phyloP scores from a whole-genome alignment of 2,329 filamentous ascomycete genomes.

The Emmonsiellopsis sp. region DNA sequence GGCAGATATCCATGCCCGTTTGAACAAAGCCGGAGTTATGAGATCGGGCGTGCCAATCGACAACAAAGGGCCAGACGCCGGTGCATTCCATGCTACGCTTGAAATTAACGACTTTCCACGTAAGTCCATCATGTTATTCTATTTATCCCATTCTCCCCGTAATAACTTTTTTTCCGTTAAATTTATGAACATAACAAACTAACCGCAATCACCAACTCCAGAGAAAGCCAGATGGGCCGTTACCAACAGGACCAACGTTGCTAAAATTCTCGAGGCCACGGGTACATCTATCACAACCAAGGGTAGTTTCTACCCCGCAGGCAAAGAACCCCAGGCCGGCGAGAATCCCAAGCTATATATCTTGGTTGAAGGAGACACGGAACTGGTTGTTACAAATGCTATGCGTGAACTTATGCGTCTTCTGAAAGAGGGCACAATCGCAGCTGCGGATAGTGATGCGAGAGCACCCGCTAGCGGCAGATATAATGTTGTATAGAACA shows the following conservation, averaged over 20 bases:
- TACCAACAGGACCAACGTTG: slow-evolving; percentile 95
- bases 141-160: slow-evolving; percentile 1
- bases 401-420: slow-evolving; percentile 83
- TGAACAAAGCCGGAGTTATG: slow-evolving; percentile 81
- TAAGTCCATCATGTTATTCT: slow-evolving; percentile 26
- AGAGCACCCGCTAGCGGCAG: slow-evolving; percentile 68
- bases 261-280: slow-evolving; percentile 91
- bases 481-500: slow-evolving; percentile 66
- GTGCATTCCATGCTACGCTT: slow-evolving; percentile 89
- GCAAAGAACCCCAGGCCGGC: slow-evolving; percentile 66
- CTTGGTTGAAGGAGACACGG: slow-evolving; percentile 92
- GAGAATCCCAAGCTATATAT: slow-evolving; percentile 94
- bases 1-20: slow-evolving; percentile 78
- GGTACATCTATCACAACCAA: slow-evolving; percentile 97
- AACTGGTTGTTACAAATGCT: slow-evolving; percentile 80
- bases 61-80: slow-evolving; percentile 95
- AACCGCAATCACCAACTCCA: slow-evolving; percentile 19
- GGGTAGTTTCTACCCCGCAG: slow-evolving; percentile 75
- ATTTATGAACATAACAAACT: not conserved
- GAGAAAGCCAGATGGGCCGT: slow-evolving; percentile 97
- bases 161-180: slow-evolving; percentile 6
- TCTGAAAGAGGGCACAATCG: slow-evolving; percentile 81
- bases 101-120: slow-evolving; percentile 99
- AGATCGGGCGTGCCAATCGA: slow-evolving; percentile 90
- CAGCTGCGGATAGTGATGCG: slow-evolving; percentile 76